Percentiles rank a stretch among this genome's conserved stretches.
Conservation (phyloP, 345 rosid species). For the Brassica juncea region DNA sequence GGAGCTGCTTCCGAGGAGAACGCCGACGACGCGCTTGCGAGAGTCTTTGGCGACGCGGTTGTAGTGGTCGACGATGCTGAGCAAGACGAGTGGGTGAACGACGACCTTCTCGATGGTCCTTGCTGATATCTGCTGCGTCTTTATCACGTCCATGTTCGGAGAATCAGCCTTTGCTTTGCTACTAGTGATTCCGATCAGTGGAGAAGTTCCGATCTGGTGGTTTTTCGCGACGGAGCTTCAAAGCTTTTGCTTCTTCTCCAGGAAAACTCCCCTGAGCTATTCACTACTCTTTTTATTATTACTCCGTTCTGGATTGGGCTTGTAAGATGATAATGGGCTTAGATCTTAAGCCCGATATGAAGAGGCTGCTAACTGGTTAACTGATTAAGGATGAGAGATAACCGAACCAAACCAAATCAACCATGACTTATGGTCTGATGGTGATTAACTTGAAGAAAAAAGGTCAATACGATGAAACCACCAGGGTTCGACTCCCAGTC, state of each 20-base stretch:
- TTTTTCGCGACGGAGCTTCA: neutral
- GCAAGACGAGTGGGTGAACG: slow-evolving; percentile 92
- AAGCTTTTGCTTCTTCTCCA: slow-evolving; percentile 42
- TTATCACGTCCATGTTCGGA: slow-evolving; percentile 75
- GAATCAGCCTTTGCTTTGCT: neutral
- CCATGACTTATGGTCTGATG: too few species aligned
- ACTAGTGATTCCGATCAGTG: neutral
- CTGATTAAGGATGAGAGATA: neutral
- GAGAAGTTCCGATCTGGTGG: slow-evolving; percentile 10
- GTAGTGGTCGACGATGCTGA: slow-evolving; percentile 96
- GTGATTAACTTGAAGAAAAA: too few species aligned
- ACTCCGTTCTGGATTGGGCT: neutral
- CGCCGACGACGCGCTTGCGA: slow-evolving; percentile 84
- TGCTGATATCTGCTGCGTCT: slow-evolving; percentile 79
- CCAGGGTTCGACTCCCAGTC: too few species aligned
- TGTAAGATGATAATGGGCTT: slow-evolving; percentile 19
- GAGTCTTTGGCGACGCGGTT: slow-evolving; percentile 91
- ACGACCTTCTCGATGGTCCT: slow-evolving; percentile 89
- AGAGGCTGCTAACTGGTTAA: neutral
- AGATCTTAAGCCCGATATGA: neutral
- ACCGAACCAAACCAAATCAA: neutral
- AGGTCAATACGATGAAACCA: too few species aligned
- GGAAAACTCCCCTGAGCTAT: slow-evolving; percentile 18
- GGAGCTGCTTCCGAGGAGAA: slow-evolving; percentile 71
- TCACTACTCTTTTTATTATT: neutral